Evolutionary conservation across 2,329 filamentous ascomycete genomes (phyloP).

Genomic region (Metarhizium brunneum): DNA sequence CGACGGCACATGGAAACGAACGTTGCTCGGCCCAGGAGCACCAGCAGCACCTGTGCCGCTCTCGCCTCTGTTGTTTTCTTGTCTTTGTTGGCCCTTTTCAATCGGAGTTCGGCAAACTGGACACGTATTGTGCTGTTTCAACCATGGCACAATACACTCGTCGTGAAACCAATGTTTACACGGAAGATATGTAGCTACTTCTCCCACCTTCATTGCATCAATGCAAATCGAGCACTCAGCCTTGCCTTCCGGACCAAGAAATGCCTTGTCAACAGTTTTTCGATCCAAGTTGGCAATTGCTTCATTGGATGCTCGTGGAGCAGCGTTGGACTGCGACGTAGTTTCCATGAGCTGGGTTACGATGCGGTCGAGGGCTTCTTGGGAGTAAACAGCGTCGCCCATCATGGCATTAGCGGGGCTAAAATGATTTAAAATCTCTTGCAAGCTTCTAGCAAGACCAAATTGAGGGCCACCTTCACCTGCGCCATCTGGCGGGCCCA

Average conservation of each 20-base stretch:
- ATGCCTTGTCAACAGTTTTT: constrained; percentile 57
- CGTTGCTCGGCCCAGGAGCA: background rate
- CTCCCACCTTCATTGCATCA: constrained; percentile 65
- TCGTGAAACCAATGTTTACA: constrained; percentile 94
- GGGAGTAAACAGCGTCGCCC: constrained; percentile 81
- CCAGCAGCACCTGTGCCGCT: background rate
- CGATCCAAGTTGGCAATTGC: constrained; percentile 68
- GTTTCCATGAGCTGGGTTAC: constrained; percentile 84
- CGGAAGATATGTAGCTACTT: constrained; percentile 68
- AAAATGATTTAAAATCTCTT: constrained; percentile 45
- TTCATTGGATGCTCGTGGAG: constrained; percentile 67
- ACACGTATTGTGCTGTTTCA: constrained; percentile 86
- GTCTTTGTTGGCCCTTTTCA: constrained; percentile 24
- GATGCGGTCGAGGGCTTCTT: constrained; percentile 84
- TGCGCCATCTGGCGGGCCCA: constrained; percentile 22
- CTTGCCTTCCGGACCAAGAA: constrained; percentile 57
- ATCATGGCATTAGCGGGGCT: constrained; percentile 42
- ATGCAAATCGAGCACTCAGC: constrained; percentile 95
- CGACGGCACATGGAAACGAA: background rate
- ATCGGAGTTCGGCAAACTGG: constrained; percentile 65
- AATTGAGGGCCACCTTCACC: constrained; percentile 14
- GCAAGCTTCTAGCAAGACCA: constrained; percentile 28
- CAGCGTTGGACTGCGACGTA: constrained; percentile 64
- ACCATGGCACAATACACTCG: constrained; percentile 71
- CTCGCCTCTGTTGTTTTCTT: constrained; percentile 6